Percentiles rank a stretch among this genome's conserved stretches.
Conservation (phyloP, 495 filamentous ascomycete species). For the Umbilicaria muhlenbergii region DNA sequence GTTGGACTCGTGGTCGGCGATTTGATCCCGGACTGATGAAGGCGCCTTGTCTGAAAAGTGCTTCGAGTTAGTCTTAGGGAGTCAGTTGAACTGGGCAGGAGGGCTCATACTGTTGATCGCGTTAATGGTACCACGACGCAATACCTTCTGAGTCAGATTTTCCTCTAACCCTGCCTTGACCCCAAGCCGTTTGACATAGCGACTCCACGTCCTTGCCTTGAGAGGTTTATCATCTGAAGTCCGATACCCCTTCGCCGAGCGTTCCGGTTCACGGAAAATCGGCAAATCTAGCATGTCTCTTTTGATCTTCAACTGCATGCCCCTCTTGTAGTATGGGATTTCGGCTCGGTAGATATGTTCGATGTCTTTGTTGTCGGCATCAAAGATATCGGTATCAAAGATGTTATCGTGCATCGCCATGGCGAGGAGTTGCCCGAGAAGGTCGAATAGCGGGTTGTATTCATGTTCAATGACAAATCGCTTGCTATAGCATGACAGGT, state of each 20-base stretch:
- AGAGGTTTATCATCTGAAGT: constrained; percentile 2
- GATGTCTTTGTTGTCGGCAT: too few species aligned
- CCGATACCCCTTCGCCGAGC: neutral
- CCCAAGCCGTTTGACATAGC: constrained; percentile 5
- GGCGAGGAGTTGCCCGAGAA: constrained; percentile 1
- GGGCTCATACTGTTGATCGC: constrained; percentile 10
- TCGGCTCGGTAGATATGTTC: too few species aligned
- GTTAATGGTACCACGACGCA: constrained; percentile 6
- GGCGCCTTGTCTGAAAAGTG: neutral
- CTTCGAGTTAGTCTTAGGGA: too few species aligned
- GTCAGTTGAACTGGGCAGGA: too few species aligned
- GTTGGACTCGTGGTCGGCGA: constrained; percentile 6
- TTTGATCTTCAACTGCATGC: constrained; percentile 7
- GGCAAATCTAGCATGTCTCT: constrained; percentile 2
- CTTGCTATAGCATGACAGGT: too few species aligned
- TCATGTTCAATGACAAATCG: constrained; percentile 8
- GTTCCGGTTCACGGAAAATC: constrained; percentile 4
- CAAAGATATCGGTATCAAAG: constrained; percentile 1
- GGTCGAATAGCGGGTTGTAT: constrained; percentile 4
- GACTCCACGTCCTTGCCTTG: constrained; percentile 4
- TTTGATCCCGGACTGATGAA: constrained; percentile 5
- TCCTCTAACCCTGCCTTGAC: constrained; percentile 1
- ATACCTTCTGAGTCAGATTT: constrained; percentile 5
- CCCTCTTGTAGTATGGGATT: too few species aligned
- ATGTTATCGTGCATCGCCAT: neutral